These are phyloP conservation scores for Phytophthora hibernalis DNA, from an alignment of 352 stramenopile genomes.

Conservation along the genomic window DNA sequence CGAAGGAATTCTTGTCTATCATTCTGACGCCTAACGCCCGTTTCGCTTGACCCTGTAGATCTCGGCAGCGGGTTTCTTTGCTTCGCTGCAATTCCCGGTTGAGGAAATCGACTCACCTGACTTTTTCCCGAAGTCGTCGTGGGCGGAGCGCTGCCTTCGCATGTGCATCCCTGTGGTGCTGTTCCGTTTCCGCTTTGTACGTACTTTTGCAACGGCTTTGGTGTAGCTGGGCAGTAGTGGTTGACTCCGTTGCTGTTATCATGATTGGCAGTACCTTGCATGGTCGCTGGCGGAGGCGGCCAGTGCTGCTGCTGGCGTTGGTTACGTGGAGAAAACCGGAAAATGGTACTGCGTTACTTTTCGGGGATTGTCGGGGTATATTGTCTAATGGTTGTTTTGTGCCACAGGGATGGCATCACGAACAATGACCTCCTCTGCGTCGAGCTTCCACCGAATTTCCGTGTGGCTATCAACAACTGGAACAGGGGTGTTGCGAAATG, in stretches of 20 bases:
- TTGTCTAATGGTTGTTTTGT: background rate
- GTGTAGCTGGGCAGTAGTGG: background rate
- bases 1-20: background rate
- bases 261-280: constrained; percentile 72
- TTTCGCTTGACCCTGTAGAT: constrained; percentile 38
- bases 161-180: constrained; percentile 84
- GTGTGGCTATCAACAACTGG: constrained; percentile 90
- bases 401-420: constrained; percentile 81
- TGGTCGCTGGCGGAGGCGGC: constrained; percentile 86
- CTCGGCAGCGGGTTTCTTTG: constrained; percentile 73
- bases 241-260: constrained; percentile 11
- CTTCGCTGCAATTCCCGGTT: constrained; percentile 80
- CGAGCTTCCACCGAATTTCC: constrained; percentile 87
- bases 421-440: constrained; percentile 89
- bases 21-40: background rate
- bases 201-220: constrained; percentile 14
- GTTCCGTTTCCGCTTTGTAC: constrained; percentile 87
- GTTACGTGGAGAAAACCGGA: constrained; percentile 77
- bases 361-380: background rate
- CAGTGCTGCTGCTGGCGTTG: constrained; percentile 76
- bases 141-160: constrained; percentile 64
- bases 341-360: constrained; percentile 59
- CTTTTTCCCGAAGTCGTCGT: constrained; percentile 70
- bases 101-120: constrained; percentile 80
- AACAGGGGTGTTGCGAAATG: constrained; percentile 88